Evolutionary conservation across 371 early-diverging fungal species (phyloP), one percentile per base, ranked within the genome.

Genomic region (Rhizopus microsporus): DNA sequence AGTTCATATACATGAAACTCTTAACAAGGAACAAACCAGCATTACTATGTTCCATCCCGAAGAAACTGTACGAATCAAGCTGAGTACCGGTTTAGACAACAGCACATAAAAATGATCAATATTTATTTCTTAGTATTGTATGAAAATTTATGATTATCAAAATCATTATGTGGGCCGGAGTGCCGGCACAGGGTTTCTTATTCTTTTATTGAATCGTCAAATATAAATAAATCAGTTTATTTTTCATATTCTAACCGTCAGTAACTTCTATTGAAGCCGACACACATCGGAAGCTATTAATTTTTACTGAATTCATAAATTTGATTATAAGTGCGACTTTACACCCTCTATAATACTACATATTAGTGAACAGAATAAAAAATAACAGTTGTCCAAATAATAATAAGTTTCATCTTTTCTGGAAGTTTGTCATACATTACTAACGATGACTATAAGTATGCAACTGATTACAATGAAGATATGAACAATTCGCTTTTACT

Each of bases 41-140:
- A 49, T 57, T 49, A 57, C 0, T 57, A 57, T 57, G 40, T 39
- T 38, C 3, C 50, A 57, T 49, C 57, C 48, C 37, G 50, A 57
- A 57, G 57, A 57, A 57, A 57, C 57, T 57, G 57, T 57, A 57
- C 57, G 50, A 57, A 57, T 40, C 50, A 57, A 57, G 50, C 57
- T 57, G 57, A 49, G 50, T 42, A 49, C 49, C 57, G 57, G 57
- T 57, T 57, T 57, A 57, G 57, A 57, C 57, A 50, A 57, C 57
- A 57, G 57, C 50, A 29, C 50, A 57, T 49, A 49, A 57, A 49
- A 57, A 57, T 49, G 50, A 57, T 49, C 57, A 57, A 57, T 57
- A 49, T 57, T 57, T 57, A 57, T 56, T 57, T 57, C 50, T 56
- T 47, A 57, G 57, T 49, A 57, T 57, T 57, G 48, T 57, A 48